Evolutionary conservation across 495 filamentous ascomycete species (phyloP).

Genomic region (Xylaria curta): DNA sequence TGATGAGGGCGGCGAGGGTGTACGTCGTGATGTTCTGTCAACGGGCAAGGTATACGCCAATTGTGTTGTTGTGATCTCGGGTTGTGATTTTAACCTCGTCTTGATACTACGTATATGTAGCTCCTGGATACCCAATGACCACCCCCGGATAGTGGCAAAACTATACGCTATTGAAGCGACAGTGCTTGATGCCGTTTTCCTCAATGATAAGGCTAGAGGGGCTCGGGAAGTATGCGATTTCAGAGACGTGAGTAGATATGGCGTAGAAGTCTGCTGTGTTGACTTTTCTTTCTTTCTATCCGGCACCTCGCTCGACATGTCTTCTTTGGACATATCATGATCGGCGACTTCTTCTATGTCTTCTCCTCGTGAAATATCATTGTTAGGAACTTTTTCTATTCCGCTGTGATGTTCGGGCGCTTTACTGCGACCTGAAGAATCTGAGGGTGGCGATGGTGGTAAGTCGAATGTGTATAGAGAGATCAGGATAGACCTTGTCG

Average conservation of each 20-base stretch:
- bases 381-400: neutral
- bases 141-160: slow-evolving; percentile 71
- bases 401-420: neutral
- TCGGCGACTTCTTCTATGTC: slow-evolving; percentile 6
- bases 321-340: neutral
- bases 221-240: slow-evolving; percentile 80
- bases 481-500: slow-evolving; percentile 72
- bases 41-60: slow-evolving; percentile 52
- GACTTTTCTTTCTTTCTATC: slow-evolving; percentile 1
- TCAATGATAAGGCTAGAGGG: slow-evolving; percentile 79
- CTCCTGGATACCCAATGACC: slow-evolving; percentile 92
- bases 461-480: slow-evolving; percentile 72
- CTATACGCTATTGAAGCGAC: slow-evolving; percentile 87
- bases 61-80: slow-evolving; percentile 55
- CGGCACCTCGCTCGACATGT: neutral
- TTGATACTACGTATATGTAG: slow-evolving; percentile 61
- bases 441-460: slow-evolving; percentile 22
- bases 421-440: neutral
- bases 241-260: slow-evolving; percentile 77
- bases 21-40: slow-evolving; percentile 38
- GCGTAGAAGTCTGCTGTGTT: slow-evolving; percentile 32
- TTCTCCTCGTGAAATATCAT: slow-evolving; percentile 27
- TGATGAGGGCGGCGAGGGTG: slow-evolving; percentile 37
- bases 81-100: slow-evolving; percentile 35
- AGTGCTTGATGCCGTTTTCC: slow-evolving; percentile 63